A percentile compares a stretch with the other conserved stretches of the same genome.
These are phyloP conservation scores for Paracoccidioides brasiliensis DNA, from an alignment of 2,329 filamentous ascomycete species.

Conservation along the genomic window DNA sequence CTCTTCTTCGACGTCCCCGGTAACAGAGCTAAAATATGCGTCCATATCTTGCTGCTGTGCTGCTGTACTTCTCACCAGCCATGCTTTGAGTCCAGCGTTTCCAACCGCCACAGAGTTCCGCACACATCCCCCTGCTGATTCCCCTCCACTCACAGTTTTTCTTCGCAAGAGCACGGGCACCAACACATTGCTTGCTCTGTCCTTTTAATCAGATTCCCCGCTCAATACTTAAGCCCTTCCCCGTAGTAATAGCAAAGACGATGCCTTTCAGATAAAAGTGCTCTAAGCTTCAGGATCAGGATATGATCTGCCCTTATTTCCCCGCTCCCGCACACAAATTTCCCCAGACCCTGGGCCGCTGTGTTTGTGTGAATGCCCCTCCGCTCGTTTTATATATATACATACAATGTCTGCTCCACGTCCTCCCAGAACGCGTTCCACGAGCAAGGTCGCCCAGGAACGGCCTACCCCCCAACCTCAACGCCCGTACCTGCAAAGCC, in stretches of 20 bases:
- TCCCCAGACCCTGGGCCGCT: background rate
- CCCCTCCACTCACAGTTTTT: background rate
- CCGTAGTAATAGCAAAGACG: background rate
- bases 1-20: background rate
- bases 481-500: constrained; percentile 21
- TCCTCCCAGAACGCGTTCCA: constrained; percentile 19
- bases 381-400: background rate
- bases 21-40: background rate
- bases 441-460: constrained; percentile 21
- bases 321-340: background rate
- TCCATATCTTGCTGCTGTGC: background rate
- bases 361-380: background rate
- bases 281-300: background rate
- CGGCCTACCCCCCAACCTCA: constrained; percentile 12
- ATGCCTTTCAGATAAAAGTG: background rate
- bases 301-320: background rate
- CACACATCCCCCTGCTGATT: background rate
- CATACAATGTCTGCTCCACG: constrained; percentile 14
- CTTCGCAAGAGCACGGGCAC: background rate
- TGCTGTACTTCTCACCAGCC: background rate
- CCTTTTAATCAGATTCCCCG: background rate
- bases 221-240: background rate
- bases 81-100: background rate
- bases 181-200: background rate
- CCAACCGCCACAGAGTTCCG: background rate